Evolutionary conservation across 495 filamentous ascomycete genomes (phyloP), one percentile per base, ranked within the genome.

Genomic region (Penicillium macrosclerotiorum): DNA sequence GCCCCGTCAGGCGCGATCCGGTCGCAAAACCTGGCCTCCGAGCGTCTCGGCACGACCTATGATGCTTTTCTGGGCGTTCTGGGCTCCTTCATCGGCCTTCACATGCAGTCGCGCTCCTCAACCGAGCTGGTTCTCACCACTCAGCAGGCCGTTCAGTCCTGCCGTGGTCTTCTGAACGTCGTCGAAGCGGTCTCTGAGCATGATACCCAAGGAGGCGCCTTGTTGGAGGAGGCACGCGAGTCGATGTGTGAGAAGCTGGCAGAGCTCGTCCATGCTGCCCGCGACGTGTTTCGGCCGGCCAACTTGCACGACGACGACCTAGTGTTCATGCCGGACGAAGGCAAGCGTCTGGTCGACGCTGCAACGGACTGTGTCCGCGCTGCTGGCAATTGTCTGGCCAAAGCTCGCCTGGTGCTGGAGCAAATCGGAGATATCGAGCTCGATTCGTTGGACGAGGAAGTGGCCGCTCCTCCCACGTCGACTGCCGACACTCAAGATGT

Each of bases 391-490:
- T 96, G 93, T 62, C 83, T 94, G 16, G 83, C 84, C 4, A 90
- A 90, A 63, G 84, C 90, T 18, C 89, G 86, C 54, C 73, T 80
- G 65, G 84, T 96, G 27, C 84, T 99, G 45, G 90, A 95, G 66
- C 76, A 85, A 37, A 89, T 93, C 50, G 94, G 93, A 17, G 93
- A 99, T 64, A 95, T 99, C 57, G 90, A 96, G 59, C 79, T 95
- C 42, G 84, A 89, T 33, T 59, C 76, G 12, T 55, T 78, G n/a
- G 71, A 68, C 1, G 64, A 82, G 38, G 73, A 81, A 31, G n/a
- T n/a, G n/a, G n/a, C n/a, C n/a, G n/a, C n/a, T n/a, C n/a, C n/a
- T n/a, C n/a, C n/a, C n/a, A n/a, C n/a, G n/a, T n/a, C n/a, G n/a
- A 25, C 46, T n/a, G 35, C 45, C 8, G 18, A 45, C n/a, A 26